A percentile compares a stretch with the other conserved stretches of the same genome.
These are phyloP conservation scores for Dentipellis fragilis DNA, from an alignment of 768 basidiomycete genomes.

Conservation along the genomic window DNA sequence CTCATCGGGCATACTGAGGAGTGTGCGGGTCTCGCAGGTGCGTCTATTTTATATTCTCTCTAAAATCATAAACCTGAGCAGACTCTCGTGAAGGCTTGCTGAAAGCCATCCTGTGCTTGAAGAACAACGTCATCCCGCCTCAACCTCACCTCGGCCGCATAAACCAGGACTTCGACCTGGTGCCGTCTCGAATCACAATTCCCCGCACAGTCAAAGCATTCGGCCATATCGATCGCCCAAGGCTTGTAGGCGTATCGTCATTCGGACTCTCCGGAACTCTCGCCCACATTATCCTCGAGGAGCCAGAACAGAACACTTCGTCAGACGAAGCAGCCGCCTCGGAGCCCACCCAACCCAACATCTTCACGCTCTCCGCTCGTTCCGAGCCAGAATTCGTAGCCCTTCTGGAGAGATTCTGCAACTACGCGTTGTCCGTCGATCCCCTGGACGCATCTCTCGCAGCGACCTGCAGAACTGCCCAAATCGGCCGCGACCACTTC, in stretches of 20 bases:
- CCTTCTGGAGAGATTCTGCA: background rate
- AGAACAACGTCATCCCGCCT: background rate
- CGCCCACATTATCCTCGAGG: background rate
- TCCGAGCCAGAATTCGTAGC: background rate
- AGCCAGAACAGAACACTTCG: background rate
- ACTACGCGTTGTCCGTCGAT: background rate
- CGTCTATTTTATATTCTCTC: background rate
- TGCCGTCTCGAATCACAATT: background rate
- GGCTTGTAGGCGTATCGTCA: background rate
- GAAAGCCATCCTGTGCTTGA: slow-evolving; percentile 1
- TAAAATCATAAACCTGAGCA: background rate
- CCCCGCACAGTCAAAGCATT: background rate
- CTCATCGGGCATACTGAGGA: slow-evolving; percentile 3
- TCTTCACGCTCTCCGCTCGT: background rate
- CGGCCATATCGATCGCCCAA: background rate
- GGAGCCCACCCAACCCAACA: background rate
- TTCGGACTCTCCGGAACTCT: background rate
- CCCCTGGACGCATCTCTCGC: background rate
- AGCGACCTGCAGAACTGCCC: background rate
- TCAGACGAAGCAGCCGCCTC: background rate
- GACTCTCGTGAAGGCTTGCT: background rate
- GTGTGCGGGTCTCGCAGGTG: slow-evolving; percentile 4
- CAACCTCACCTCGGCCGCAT: background rate
- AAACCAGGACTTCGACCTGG: background rate
- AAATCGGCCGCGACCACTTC: background rate